Evolutionary conservation across 345 rosid genomes (phyloP).

Genomic region (Ceriops zippeliana): DNA sequence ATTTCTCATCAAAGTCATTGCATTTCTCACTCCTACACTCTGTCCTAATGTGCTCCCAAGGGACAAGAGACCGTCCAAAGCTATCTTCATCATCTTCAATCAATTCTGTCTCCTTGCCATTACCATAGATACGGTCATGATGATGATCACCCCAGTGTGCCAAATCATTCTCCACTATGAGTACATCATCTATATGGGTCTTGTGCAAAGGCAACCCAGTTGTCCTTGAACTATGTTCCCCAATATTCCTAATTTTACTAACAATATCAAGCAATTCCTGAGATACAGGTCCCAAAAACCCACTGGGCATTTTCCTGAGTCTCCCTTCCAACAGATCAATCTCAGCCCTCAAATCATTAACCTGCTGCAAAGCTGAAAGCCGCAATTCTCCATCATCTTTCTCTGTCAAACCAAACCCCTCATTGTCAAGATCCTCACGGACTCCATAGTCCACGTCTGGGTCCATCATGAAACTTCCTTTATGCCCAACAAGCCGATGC

Average conservation of each 20-base stretch:
- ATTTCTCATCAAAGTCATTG: slow-evolving; percentile 84
- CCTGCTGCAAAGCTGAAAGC: slow-evolving; percentile 66
- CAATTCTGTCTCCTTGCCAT: slow-evolving; percentile 72
- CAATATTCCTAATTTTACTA: slow-evolving; percentile 66
- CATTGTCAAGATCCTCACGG: slow-evolving; percentile 69
- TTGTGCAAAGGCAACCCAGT: slow-evolving; percentile 52
- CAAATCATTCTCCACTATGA: slow-evolving; percentile 75
- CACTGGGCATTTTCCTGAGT: slow-evolving; percentile 56
- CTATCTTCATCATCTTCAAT: slow-evolving; percentile 90
- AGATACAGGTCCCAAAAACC: slow-evolving; percentile 61
- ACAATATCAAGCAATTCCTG: slow-evolving; percentile 68
- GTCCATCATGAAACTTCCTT: slow-evolving; percentile 66
- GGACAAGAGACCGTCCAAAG: slow-evolving; percentile 80
- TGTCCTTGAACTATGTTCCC: slow-evolving; percentile 66
- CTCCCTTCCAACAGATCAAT: slow-evolving; percentile 66
- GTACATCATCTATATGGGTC: slow-evolving; percentile 58
- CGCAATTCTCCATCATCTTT: slow-evolving; percentile 73
- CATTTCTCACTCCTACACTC: slow-evolving; percentile 74
- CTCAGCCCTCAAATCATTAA: slow-evolving; percentile 73
- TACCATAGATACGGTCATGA: slow-evolving; percentile 60
- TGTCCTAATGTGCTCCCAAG: slow-evolving; percentile 76
- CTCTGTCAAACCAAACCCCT: slow-evolving; percentile 57
- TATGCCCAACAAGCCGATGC: slow-evolving; percentile 94
- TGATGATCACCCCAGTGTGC: slow-evolving; percentile 81
- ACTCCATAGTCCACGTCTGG: slow-evolving; percentile 83